Evolutionary conservation across 176 grass and related monocot species (phyloP).

Genomic region (Aegilops umbellulata): DNA sequence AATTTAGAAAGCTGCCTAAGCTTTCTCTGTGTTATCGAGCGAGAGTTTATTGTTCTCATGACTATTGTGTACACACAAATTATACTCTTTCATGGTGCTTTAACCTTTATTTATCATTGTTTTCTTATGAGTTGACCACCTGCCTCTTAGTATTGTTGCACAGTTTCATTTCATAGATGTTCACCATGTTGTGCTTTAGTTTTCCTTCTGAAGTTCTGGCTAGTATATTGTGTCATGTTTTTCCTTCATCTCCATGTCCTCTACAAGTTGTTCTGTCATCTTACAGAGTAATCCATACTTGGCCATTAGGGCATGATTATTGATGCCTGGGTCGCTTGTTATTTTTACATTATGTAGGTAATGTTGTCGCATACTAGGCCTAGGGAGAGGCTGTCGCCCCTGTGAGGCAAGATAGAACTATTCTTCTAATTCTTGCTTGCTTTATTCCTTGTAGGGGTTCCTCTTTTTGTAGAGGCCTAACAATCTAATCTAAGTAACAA

Average conservation of each 20-base stretch:
- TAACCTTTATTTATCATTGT: background rate
- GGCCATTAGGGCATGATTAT: background rate
- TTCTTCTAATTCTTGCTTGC: background rate
- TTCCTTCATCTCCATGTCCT: background rate
- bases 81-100: background rate
- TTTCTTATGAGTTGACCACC: background rate
- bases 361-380: background rate
- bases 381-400: background rate
- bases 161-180: background rate
- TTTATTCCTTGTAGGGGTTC: background rate
- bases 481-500: background rate
- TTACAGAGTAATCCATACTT: constrained; percentile 5
- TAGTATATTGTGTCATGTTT: background rate
- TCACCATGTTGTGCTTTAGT: background rate
- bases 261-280: constrained; percentile 1
- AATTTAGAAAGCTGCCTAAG: constrained; percentile 23
- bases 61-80: constrained; percentile 12
- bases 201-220: background rate
- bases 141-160: constrained; percentile 3
- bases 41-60: background rate
- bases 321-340: background rate
- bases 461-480: background rate
- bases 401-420: background rate
- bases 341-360: background rate
- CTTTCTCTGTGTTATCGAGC: background rate